Percentiles rank a stretch among this genome's conserved stretches.
Evolutionary conservation across 495 filamentous ascomycete genomes (phyloP).

Genomic region (Penicillium atrosanguineum): DNA sequence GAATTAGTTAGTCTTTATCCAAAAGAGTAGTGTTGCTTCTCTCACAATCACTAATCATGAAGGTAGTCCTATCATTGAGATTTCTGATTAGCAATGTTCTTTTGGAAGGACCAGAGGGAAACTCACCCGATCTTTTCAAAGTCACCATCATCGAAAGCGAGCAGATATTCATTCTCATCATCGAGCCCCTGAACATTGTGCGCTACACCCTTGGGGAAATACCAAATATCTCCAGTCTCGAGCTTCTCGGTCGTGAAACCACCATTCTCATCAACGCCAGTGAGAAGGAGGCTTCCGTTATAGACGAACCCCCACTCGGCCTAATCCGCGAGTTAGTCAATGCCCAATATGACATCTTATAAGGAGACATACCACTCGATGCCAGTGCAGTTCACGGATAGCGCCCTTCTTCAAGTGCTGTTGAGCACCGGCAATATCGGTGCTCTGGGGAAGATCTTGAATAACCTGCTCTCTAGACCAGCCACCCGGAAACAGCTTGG

Average conservation of each 20-base stretch:
- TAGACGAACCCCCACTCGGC: constrained; percentile 68
- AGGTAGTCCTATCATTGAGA: constrained; percentile 48
- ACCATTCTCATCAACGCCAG: constrained; percentile 60
- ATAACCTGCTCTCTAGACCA: constrained; percentile 66
- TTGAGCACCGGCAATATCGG: constrained; percentile 61
- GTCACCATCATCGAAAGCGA: constrained; percentile 63
- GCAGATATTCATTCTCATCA: constrained; percentile 64
- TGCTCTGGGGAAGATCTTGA: constrained; percentile 54
- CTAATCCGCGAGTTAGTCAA: constrained; percentile 27
- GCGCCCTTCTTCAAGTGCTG: constrained; percentile 63
- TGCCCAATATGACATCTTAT: background rate
- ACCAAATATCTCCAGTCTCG: constrained; percentile 62
- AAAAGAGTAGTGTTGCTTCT: too few relatives aligned
- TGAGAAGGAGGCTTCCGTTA: constrained; percentile 52
- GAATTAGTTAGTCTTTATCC: too few relatives aligned
- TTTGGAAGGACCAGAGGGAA: too few relatives aligned
- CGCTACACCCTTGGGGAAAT: constrained; percentile 63
- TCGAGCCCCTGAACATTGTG: constrained; percentile 58
- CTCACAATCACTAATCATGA: constrained; percentile 59
- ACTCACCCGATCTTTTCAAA: constrained; percentile 41
- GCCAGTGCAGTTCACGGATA: constrained; percentile 65
- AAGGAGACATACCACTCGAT: constrained; percentile 53
- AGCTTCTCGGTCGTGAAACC: constrained; percentile 53
- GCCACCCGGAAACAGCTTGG: constrained; percentile 56
- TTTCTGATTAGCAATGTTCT: background rate